A percentile compares a stretch with the other conserved stretches of the same genome.
Evolutionary conservation across 805 yeast genomes (phyloP).

Genomic region (Kazachstania africana): DNA sequence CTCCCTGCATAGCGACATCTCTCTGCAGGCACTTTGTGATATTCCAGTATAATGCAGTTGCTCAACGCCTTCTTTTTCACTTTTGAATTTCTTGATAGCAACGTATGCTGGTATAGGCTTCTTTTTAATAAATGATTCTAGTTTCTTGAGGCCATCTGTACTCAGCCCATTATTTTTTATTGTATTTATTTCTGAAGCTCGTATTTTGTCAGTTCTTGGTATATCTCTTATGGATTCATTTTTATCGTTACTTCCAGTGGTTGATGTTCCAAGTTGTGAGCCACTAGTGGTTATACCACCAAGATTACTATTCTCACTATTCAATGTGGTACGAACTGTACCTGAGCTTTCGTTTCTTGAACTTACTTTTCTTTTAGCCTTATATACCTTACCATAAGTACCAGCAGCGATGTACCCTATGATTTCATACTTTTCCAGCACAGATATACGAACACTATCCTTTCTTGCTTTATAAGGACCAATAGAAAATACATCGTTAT

Average conservation of each 20-base stretch:
- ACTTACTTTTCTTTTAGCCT: constrained; percentile 42
- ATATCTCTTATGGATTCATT: neutral
- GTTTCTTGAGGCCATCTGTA: neutral
- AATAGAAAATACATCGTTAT: constrained; percentile 41
- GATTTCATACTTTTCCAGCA: constrained; percentile 75
- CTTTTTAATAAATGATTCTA: constrained; percentile 2
- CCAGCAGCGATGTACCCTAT: constrained; percentile 97
- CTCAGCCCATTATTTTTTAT: neutral
- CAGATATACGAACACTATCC: constrained; percentile 58
- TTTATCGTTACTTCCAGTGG: neutral
- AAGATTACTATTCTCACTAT: neutral
- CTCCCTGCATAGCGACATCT: constrained; percentile 90
- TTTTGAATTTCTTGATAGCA: constrained; percentile 93
- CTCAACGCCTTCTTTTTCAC: constrained; percentile 80
- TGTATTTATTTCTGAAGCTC: neutral
- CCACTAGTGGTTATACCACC: neutral
- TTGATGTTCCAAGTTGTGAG: neutral
- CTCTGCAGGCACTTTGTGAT: constrained; percentile 91
- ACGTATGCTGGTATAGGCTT: constrained; percentile 29
- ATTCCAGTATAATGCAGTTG: constrained; percentile 85
- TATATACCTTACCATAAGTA: constrained; percentile 94
- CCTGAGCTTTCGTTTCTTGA: neutral
- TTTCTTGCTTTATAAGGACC: constrained; percentile 50
- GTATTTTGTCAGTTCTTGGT: neutral
- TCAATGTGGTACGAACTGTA: neutral